Conservation (phyloP, 768 basidiomycete genomes). For the Daedaleopsis nitida region DNA sequence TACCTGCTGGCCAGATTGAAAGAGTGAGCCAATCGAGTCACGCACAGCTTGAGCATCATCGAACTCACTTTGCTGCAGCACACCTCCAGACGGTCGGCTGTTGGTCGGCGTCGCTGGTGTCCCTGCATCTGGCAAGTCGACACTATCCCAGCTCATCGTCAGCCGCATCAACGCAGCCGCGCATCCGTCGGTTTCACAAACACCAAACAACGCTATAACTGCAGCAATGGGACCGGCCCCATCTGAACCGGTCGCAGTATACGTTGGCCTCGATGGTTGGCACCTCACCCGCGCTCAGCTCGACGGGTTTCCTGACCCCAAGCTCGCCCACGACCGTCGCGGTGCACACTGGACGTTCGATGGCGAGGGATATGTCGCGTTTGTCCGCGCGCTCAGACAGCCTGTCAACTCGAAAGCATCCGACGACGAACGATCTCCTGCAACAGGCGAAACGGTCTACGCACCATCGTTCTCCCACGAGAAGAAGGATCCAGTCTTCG, state of each 20-base stretch:
- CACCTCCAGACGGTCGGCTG: slow-evolving; percentile 43
- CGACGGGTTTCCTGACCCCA: slow-evolving; percentile 73
- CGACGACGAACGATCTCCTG: not conserved
- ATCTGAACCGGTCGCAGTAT: slow-evolving; percentile 44
- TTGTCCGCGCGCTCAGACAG: slow-evolving; percentile 57
- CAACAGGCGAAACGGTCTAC: slow-evolving; percentile 36
- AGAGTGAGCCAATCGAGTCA: slow-evolving; percentile 23
- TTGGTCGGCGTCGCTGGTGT: slow-evolving; percentile 76
- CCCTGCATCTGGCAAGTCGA: slow-evolving; percentile 89
- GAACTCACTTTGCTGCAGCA: slow-evolving; percentile 18
- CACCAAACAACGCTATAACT: not conserved
- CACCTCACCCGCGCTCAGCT: slow-evolving; percentile 82
- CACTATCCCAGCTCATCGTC: slow-evolving; percentile 63
- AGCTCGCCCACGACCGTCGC: slow-evolving; percentile 74
- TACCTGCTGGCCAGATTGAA: slow-evolving; percentile 36
- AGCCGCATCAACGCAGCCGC: slow-evolving; percentile 46
- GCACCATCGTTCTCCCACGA: slow-evolving; percentile 90
- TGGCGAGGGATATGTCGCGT: slow-evolving; percentile 65
- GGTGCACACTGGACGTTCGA: slow-evolving; percentile 95
- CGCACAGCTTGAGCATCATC: not conserved
- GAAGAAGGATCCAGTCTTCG: slow-evolving; percentile 77
- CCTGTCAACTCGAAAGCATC: slow-evolving; percentile 17
- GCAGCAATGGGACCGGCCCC: slow-evolving; percentile 3
- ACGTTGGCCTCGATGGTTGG: slow-evolving; percentile 91
- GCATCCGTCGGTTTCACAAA: not conserved